Percentiles rank a stretch among this genome's conserved stretches.
Conservation (phyloP, 2,329 filamentous ascomycete genomes). For the Metarhizium guizhouense region DNA sequence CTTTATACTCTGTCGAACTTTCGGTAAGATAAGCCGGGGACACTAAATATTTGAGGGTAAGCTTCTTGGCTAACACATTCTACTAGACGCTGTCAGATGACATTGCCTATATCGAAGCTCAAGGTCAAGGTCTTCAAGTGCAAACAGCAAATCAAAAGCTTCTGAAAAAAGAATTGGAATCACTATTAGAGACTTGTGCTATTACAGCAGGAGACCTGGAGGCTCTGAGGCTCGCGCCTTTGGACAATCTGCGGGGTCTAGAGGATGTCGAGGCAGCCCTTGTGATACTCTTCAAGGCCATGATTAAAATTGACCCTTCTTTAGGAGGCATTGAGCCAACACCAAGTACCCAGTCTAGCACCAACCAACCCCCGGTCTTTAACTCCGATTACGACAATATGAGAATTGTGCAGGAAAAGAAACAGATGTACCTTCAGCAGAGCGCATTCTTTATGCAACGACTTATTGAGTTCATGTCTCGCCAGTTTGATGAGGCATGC, state of each 20-base stretch:
- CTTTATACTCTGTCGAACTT: slow-evolving; percentile 88
- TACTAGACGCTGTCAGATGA: slow-evolving; percentile 82
- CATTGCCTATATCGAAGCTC: slow-evolving; percentile 93
- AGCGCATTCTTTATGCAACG: slow-evolving; percentile 69
- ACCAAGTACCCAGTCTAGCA: slow-evolving; percentile 37
- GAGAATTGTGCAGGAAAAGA: slow-evolving; percentile 91
- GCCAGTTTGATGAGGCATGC: slow-evolving; percentile 69
- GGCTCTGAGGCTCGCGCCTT: slow-evolving; percentile 61
- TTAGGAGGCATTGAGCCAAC: slow-evolving; percentile 46
- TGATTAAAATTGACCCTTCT: slow-evolving; percentile 85
- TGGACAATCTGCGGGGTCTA: slow-evolving; percentile 63
- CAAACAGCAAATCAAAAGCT: slow-evolving; percentile 96
- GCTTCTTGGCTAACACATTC: slow-evolving; percentile 9
- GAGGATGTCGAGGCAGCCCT: slow-evolving; percentile 71
- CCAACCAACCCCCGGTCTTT: slow-evolving; percentile 39
- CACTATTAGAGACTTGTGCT: slow-evolving; percentile 81
- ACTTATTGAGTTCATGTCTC: slow-evolving; percentile 71
- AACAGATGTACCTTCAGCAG: slow-evolving; percentile 75
- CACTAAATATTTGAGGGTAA: not conserved
- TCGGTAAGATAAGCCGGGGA: slow-evolving; percentile 49
- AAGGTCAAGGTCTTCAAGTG: slow-evolving; percentile 92
- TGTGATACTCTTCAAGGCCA: slow-evolving; percentile 79
- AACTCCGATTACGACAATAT: slow-evolving; percentile 78
- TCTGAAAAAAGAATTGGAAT: slow-evolving; percentile 80
- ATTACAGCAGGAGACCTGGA: slow-evolving; percentile 70